Evolutionary conservation across 257 asterid species (phyloP).

Genomic region (Mentha longifolia): DNA sequence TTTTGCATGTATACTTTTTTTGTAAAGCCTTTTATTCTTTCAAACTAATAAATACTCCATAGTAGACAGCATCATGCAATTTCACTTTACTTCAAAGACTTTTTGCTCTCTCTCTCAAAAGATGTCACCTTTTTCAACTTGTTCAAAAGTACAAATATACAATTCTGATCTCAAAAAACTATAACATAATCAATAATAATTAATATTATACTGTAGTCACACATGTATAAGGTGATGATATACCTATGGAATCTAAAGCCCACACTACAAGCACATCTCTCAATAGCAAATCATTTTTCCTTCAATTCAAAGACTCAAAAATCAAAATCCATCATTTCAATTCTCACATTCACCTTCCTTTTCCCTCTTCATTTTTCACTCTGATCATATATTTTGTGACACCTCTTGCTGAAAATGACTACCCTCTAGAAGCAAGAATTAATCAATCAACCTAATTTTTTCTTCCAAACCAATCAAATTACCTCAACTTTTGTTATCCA

Average conservation of each 20-base stretch:
- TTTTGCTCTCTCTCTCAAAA: conserved; percentile 42
- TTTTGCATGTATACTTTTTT: conserved; percentile 9
- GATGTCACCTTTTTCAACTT: conserved; percentile 43
- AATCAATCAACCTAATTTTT: neutral
- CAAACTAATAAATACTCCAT: neutral
- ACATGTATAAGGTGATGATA: conserved; percentile 10
- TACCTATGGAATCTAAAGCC: neutral
- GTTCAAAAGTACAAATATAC: conserved; percentile 42
- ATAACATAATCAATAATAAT: neutral
- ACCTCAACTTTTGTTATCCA: neutral
- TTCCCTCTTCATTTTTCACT: neutral
- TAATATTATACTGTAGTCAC: neutral
- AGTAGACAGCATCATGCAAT: conserved; percentile 60
- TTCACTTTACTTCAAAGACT: conserved; percentile 53
- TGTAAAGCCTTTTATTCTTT: conserved; percentile 28
- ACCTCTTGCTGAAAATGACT: neutral
- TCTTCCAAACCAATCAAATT: too few species aligned
- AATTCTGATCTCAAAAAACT: conserved; percentile 13
- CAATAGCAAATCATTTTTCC: neutral
- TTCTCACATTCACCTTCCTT: neutral
- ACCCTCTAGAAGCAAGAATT: neutral
- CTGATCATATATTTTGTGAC: neutral
- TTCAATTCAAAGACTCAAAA: conserved; percentile 6
- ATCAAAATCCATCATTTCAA: neutral
- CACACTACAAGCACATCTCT: conserved; percentile 1